Conservation (phyloP, 345 rosid genomes). For the Crucihimalaya himalaica region DNA sequence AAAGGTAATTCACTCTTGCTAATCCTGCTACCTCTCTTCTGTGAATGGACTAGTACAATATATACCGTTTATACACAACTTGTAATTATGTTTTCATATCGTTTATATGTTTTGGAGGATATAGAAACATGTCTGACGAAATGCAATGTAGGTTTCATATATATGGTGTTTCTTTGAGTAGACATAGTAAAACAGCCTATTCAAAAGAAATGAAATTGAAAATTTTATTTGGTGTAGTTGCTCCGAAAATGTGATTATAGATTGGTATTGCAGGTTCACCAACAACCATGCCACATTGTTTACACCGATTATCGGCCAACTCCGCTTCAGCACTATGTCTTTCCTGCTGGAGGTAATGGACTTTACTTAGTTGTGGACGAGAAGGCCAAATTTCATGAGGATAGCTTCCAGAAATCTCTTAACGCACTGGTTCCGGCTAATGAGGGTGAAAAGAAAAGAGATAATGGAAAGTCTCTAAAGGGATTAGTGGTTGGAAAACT, state of each 20-base stretch:
- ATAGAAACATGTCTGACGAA: neutral
- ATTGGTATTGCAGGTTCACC: slow-evolving; percentile 69
- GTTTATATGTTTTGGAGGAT: neutral
- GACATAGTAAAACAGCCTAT: neutral
- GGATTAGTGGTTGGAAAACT: slow-evolving; percentile 65
- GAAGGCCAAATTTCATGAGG: slow-evolving; percentile 88
- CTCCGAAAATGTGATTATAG: slow-evolving; percentile 10
- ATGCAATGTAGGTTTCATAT: neutral
- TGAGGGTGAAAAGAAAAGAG: slow-evolving; percentile 75
- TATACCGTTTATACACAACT: neutral
- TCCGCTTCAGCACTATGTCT: slow-evolving; percentile 94
- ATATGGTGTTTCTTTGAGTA: slow-evolving; percentile 11
- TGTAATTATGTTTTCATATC: neutral
- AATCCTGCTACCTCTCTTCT: neutral
- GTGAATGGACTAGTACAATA: neutral
- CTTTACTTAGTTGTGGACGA: slow-evolving; percentile 93
- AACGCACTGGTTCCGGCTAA: slow-evolving; percentile 80
- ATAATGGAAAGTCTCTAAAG: slow-evolving; percentile 72
- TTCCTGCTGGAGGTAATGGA: slow-evolving; percentile 94
- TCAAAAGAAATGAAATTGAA: neutral
- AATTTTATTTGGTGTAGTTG: neutral
- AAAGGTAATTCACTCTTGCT: slow-evolving; percentile 54
- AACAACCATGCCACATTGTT: slow-evolving; percentile 95
- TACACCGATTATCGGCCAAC: slow-evolving; percentile 99
- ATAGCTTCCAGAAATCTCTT: slow-evolving; percentile 89